phyloP scores from a whole-genome alignment of 83 land plant genomes.

The Larix sibirica region DNA sequence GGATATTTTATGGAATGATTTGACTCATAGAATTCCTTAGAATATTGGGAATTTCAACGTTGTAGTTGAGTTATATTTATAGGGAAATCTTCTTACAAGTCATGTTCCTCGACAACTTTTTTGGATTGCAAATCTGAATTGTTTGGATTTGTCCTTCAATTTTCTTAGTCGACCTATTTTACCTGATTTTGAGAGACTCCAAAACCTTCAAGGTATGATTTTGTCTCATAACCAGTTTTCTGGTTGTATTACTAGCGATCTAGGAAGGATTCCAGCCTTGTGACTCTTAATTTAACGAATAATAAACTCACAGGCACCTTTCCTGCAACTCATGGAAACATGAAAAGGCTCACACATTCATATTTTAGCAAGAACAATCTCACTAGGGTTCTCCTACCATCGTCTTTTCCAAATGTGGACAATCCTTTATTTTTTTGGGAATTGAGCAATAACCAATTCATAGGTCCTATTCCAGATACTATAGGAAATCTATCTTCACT shows the following conservation, averaged over 20 bases:
- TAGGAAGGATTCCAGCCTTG: conserved; percentile 31
- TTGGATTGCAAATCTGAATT: conserved; percentile 41
- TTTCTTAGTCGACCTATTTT: conserved; percentile 39
- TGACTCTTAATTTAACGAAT: conserved; percentile 26
- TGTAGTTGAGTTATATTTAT: conserved; percentile 39
- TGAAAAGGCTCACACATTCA: conserved; percentile 22
- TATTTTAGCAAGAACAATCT: conserved; percentile 30
- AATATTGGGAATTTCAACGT: conserved; percentile 40
- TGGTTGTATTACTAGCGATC: conserved; percentile 49
- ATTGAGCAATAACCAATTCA: conserved; percentile 47
- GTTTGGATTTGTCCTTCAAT: conserved; percentile 47
- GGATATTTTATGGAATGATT: conserved; percentile 60
- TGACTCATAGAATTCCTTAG: conserved; percentile 54
- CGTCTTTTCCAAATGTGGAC: neutral
- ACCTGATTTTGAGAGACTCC: too few species aligned
- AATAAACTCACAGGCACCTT: conserved; percentile 29
- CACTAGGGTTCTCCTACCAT: conserved; percentile 17
- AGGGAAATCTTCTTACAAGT: conserved; percentile 50
- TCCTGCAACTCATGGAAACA: conserved; percentile 17
- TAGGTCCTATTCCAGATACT: conserved; percentile 29
- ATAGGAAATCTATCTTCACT: conserved; percentile 45
- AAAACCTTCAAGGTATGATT: conserved; percentile 55
- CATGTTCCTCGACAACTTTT: conserved; percentile 45
- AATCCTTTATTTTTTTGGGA: conserved; percentile 32
- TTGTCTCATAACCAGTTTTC: conserved; percentile 40